Base-by-base conservation (phyloP, 2,329 filamentous ascomycete genomes). In the Dothidotthia symphoricarpi region DNA sequence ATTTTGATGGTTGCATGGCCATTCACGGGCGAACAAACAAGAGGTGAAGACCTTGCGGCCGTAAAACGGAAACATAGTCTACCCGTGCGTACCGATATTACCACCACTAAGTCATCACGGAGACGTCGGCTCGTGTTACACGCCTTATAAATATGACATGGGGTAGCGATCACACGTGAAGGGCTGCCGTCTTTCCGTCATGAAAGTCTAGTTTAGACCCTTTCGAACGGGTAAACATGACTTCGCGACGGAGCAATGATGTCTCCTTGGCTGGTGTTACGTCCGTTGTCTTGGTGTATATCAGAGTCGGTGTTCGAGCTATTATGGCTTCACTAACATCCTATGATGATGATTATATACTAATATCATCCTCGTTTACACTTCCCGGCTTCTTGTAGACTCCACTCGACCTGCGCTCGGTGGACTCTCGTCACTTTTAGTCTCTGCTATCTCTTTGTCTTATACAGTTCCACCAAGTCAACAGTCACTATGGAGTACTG, bases 401-500 rank as follows among this genome's bases (percentile, higher is more conserved):
- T n/a, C n/a, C n/a, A n/a, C n/a, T n/a, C n/a, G n/a, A n/a, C n/a
- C n/a, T n/a, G n/a, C n/a, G n/a, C n/a, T n/a, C n/a, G n/a, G n/a
- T n/a, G n/a, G n/a, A n/a, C n/a, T n/a, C n/a, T n/a, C n/a, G n/a
- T n/a, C n/a, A n/a, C n/a, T n/a, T n/a, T n/a, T n/a, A n/a, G n/a
- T n/a, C n/a, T n/a, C n/a, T n/a, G n/a, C n/a, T n/a, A n/a, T n/a
- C n/a, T 16, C 13, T 10, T 14, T 13, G 4, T 25, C 19, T 19
- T 10, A 16, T 16, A 17, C 16, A 12, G 16, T 19, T 31, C 14
- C 4, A 31, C 6, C 6, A 11, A 6, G n/a, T 44, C 22, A 28
- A 36, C 24, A 31, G 40, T 16, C n/a, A 55, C 38, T 14, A 55
- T 52, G 34, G 47, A 43, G 24, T 40, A 47, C 13, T 64, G 61